Base-by-base conservation (phyloP, 805 yeast species). In the Torulaspora quercuum region DNA sequence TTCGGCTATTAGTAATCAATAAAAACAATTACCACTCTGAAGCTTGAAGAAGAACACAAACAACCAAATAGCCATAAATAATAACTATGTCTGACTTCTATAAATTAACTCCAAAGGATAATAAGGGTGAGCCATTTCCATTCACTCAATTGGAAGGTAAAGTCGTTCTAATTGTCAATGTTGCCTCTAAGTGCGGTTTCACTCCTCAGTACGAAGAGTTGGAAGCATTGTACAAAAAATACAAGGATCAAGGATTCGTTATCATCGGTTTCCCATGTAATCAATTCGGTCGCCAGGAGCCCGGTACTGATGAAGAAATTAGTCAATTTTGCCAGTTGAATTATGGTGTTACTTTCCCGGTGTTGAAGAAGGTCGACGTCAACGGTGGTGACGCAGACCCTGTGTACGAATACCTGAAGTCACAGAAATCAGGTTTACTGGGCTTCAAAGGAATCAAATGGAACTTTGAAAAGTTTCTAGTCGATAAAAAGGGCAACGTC, bases 331-430 rank as follows among this genome's bases (percentile, higher is more conserved):
- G 96, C 63, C 63, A 73, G 26, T 30, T 78, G 53, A 88, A 86
- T 69, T 92, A 79, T 60, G 95, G 96, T 39, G 97, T 90, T 32
- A 70, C 82, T 15, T 90, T 90, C 80, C 96, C 96, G 12, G 73
- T 90, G 24, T 67, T 90, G 74, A 72, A 75, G 60, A 92, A 89
- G 70, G 62, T 87, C 41, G 87, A 88, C 26, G 97, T 92, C 49
- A 90, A 90, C 61, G 98, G 98, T 29, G 63, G 72, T 44, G 65
- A 78, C 29, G 79, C 85, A 15, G 87, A 82, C 53, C 85, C 90
- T 11, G 88, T 90, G 25, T 90, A 78, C 68, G 68, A 73, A 50
- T 90, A 61, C 68, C 73, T 90, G 57, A 92, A 92, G 69, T 55
- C 67, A 24, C 60, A 76, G 73, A 72, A 76, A 72, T 48, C 69